Evolutionary conservation across 2,329 filamentous ascomycete genomes (phyloP), one percentile per base, ranked within the genome.

Genomic region (Whalleya microplaca): DNA sequence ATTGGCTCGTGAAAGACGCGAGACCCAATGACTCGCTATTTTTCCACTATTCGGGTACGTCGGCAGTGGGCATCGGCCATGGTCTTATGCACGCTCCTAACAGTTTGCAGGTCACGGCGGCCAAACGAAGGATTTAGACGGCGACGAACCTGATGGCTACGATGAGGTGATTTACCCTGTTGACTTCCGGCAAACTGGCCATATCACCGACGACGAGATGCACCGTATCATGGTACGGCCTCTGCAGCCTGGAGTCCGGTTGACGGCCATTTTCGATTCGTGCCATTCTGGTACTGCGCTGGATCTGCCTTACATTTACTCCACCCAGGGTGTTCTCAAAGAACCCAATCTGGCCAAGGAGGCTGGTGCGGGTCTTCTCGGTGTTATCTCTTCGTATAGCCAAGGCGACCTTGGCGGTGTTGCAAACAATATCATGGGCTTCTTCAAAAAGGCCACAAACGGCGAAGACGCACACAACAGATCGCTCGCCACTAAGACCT

Each of bases 1-100:
- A 97, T 72, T 98, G 94, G 94, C 79, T 98, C 19, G 92, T 97
- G 55, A 96, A 96, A 76, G 93, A 96, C 70, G 93, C 94, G 3
- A 84, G 84, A 55, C 90, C 92, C 0, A 96, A 97, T 71, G 94
- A 98, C 72, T 96, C 94, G 3, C 82, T 98, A 6, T 98, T 98
- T 77, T 97, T 98, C 79, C 94, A 98, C 76, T 98, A 96, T 73
- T 96, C 93, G 41, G 92, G 90, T 92, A 76, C 16, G 58, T 27
- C 29, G n/a, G 21, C 21, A 21, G 2, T 20, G 23, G 44, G n/a
- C 61, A 21, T 66, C 5, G 12, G 7, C 9, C n/a, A n/a, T n/a
- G 10, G 37, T 45, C 21, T 27, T 45, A 3, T 12, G 23, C 43
- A 49, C 18, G 37, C 21, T 53, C 10, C 62, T 69, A 53, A 70